phyloP scores from a whole-genome alignment of 305 asterid species.

The Solanum hybrid region DNA sequence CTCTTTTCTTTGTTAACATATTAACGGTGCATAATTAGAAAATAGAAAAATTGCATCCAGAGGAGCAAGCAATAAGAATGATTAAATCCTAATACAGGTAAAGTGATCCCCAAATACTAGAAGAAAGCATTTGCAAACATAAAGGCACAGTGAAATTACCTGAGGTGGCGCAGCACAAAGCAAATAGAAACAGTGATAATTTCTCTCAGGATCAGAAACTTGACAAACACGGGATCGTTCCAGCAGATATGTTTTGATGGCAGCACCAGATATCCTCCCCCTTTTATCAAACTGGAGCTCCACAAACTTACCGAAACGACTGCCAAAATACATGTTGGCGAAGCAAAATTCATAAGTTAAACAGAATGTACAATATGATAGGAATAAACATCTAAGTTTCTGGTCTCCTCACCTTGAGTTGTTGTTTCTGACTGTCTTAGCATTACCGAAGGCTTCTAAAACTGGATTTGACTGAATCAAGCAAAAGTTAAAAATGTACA shows the following conservation, averaged over 20 bases:
- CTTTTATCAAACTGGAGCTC: slow-evolving; percentile 65
- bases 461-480: slow-evolving; percentile 67
- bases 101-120: neutral
- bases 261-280: slow-evolving; percentile 83
- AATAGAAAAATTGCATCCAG: neutral
- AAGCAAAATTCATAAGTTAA: slow-evolving; percentile 7
- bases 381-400: neutral
- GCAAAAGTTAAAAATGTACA: neutral
- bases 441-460: slow-evolving; percentile 77
- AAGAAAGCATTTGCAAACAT: neutral
- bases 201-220: slow-evolving; percentile 94
- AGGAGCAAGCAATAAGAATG: neutral
- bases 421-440: slow-evolving; percentile 68
- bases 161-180: slow-evolving; percentile 89
- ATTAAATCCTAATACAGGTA: slow-evolving; percentile 1
- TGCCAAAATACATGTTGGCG: slow-evolving; percentile 20
- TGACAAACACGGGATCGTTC: slow-evolving; percentile 88
- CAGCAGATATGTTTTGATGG: slow-evolving; percentile 75
- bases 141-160: slow-evolving; percentile 31
- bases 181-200: slow-evolving; percentile 94
- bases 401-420: slow-evolving; percentile 48
- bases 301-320: slow-evolving; percentile 86
- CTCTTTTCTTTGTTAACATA: neutral
- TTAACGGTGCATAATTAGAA: neutral
- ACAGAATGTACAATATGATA: neutral